Base-by-base conservation (phyloP, 257 asterid species). In the Oldenlandia corymbosa region DNA sequence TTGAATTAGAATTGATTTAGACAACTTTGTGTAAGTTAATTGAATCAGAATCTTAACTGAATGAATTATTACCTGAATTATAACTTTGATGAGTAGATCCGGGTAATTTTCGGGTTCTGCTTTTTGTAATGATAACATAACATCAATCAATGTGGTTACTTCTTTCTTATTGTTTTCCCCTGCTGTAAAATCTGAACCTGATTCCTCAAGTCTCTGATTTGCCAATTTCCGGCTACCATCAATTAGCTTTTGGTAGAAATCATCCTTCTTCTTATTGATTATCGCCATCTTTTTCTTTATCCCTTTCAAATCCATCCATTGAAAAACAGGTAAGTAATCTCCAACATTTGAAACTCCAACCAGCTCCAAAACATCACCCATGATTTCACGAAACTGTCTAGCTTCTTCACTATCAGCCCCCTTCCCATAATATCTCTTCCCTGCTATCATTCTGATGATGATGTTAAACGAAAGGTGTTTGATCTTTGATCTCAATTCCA, bases 371-470 rank as follows among this genome's bases (percentile, higher is more conserved):
- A 32, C 28, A 7, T 34, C 30, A 1, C 62, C 17, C 5, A 56
- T 31, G 11, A 30, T 56, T 7, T 54, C 60, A 21, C 60, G 60
- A 16, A 28, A 54, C 60, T 54, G 41, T 20, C 5, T 11, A 0
- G 60, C 60, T 30, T 54, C 60, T 54, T 28, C 41, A 36, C 60
- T 16, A 24, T 54, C 24, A 41, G 41, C 32, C 6, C 21, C 60
- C 23, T 54, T 54, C 59, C 59, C 59, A 34, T 54, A 54, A 11
- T 27, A 54, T n/a, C 59, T 37, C 72, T 63, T 76, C 53, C 85
- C 91, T 20, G 78, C 65, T 0, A 74, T 53, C n/a, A 31, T 50
- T 60, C 83, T 71, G 79, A 74, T 77, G 34, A 78, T 61, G 34
- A 58, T 50, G 41, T 84, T 84, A 53, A 78, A 74, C 23, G 70